Base-by-base conservation (phyloP, 2,329 filamentous ascomycete species). In the Sphaerulina vaccinii region DNA sequence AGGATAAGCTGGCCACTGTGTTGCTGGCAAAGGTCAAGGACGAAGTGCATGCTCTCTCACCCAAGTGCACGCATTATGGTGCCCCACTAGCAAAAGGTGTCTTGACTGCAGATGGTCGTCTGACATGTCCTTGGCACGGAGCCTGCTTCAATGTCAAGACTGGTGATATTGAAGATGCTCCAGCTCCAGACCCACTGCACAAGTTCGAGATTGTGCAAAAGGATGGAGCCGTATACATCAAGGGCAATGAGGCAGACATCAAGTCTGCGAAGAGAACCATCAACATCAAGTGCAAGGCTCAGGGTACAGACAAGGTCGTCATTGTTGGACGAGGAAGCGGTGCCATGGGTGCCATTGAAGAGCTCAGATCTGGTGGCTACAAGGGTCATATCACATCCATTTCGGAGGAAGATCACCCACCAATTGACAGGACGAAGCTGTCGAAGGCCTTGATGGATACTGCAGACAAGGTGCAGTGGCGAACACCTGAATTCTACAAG, bases 41-140 rank as follows among this genome's bases (percentile, higher is more conserved):
- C 61, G 82, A 86, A 61, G 75, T 92, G 13, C 85, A 91, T 67
- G 93, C 91, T 23, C 71, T 95, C 29, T 90, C 88, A 29, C 76
- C 89, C 33, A 93, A 86, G 61, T 99, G 93, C 68, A 85, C 82
- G 11, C 92, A 97, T 73, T 97, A 95, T 68, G 92, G 93, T 27
- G 93, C 92, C 35, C 93, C 93, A 11, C 74, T 99, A 59, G 83
- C 84, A 47, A 90, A 92, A 61, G 93, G 93, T 48, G 85, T 97
- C 6, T 73, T 99, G 57, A 88, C 88, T 6, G 82, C 83, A 2
- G 85, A 87, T 61, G 93, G 93, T 4, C 81, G 90, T 44, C 72
- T 99, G 56, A 96, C 89, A 5, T 99, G 93, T 70, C 90, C 92
- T 7, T 97, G 93, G 93, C 92, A 97, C 69, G 92, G 92, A 75